Percentiles rank a stretch among this genome's conserved stretches.
These are phyloP conservation scores for Ascocoryne sarcoides DNA, from an alignment of 2,329 filamentous ascomycete species.

Conservation along the genomic window DNA sequence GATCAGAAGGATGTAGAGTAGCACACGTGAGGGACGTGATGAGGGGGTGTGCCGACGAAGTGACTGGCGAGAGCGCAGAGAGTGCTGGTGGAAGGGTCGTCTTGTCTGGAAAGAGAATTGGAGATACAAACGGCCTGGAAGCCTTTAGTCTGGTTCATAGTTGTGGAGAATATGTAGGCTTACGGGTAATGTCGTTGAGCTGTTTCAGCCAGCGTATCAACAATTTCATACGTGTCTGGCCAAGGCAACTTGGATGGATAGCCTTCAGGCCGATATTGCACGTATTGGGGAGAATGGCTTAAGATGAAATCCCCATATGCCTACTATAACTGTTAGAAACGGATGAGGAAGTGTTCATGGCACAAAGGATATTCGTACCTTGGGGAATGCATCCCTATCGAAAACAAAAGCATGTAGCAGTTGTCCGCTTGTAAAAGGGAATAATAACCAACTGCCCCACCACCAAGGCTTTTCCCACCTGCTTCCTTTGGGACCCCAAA, in stretches of 20 bases:
- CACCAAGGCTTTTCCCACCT: slow-evolving; percentile 65
- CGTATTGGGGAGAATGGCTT: slow-evolving; percentile 66
- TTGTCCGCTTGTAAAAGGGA: slow-evolving; percentile 68
- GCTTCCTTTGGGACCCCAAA: slow-evolving; percentile 48
- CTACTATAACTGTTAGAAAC: no score
- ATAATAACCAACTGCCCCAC: slow-evolving; percentile 77
- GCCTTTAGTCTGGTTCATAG: slow-evolving; percentile 16
- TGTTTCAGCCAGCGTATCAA: slow-evolving; percentile 75
- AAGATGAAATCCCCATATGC: slow-evolving; percentile 57
- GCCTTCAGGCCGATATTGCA: slow-evolving; percentile 61
- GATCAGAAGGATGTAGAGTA: slow-evolving; percentile 76
- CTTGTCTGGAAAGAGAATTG: slow-evolving; percentile 73
- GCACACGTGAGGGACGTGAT: slow-evolving; percentile 83
- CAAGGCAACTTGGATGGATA: slow-evolving; percentile 61
- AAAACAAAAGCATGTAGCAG: slow-evolving; percentile 69
- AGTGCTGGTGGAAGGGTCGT: slow-evolving; percentile 58
- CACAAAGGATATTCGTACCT: slow-evolving; percentile 33
- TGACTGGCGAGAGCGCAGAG: slow-evolving; percentile 64
- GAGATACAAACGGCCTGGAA: slow-evolving; percentile 64
- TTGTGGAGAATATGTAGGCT: slow-evolving; percentile 29
- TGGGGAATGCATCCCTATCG: slow-evolving; percentile 65
- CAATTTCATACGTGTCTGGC: slow-evolving; percentile 67
- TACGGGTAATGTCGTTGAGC: slow-evolving; percentile 77
- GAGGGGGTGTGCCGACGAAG: slow-evolving; percentile 75
- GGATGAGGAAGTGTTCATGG: no score